These are phyloP conservation scores for Lachancea meyersii DNA, from an alignment of 805 yeast genomes.

Conservation along the genomic window DNA sequence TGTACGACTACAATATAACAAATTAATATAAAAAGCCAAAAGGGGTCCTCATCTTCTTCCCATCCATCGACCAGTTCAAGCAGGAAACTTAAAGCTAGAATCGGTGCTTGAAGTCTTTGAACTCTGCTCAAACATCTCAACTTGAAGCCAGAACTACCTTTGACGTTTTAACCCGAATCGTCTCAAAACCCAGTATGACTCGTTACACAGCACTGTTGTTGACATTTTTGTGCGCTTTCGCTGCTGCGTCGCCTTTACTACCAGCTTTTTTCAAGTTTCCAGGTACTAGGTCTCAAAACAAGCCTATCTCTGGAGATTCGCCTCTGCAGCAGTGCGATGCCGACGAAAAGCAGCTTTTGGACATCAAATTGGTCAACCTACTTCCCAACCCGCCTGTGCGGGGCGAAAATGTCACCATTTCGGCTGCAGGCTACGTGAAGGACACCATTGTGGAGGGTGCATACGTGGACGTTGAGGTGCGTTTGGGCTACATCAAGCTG, in stretches of 20 bases:
- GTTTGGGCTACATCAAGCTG: conserved; percentile 84
- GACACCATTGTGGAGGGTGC: conserved; percentile 71
- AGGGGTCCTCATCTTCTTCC: not conserved
- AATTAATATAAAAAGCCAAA: not conserved
- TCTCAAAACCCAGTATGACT: not conserved
- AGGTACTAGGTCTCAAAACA: conserved; percentile 20
- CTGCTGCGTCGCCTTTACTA: conserved; percentile 6
- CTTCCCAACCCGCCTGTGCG: conserved; percentile 84
- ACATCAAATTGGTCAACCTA: conserved; percentile 52
- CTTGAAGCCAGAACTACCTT: too few species aligned
- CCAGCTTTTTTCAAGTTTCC: conserved; percentile 14
- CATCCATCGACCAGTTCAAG: not conserved
- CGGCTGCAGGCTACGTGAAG: conserved; percentile 61
- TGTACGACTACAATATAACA: not conserved
- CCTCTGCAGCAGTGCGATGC: conserved; percentile 78
- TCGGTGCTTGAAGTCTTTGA: too few species aligned
- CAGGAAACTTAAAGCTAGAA: too few species aligned
- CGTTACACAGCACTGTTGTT: not conserved
- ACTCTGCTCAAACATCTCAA: not conserved
- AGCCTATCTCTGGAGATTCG: conserved; percentile 86
- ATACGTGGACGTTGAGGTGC: conserved; percentile 88
- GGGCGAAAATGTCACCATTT: conserved; percentile 75
- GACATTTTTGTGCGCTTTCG: conserved; percentile 4
- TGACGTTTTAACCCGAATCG: too few species aligned
- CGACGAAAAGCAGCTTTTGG: conserved; percentile 54